Evolutionary conservation across 768 basidiomycete species (phyloP).

Genomic region (Pilatotrama ljubarskyi): DNA sequence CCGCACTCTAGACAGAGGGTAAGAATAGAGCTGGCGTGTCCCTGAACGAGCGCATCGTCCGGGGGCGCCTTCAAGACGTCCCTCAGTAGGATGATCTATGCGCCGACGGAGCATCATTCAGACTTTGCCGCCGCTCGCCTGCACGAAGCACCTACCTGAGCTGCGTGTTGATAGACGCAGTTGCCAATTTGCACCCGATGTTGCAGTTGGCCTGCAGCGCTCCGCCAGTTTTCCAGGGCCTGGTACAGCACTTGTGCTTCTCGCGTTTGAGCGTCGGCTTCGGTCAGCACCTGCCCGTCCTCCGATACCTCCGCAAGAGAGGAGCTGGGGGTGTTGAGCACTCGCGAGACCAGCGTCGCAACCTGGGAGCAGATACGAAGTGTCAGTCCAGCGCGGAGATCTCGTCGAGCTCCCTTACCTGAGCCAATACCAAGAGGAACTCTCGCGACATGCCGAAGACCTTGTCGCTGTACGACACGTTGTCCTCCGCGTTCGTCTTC

Average conservation of each 20-base stretch:
- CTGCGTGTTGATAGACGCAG: slow-evolving; percentile 37
- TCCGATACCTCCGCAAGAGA: slow-evolving; percentile 21
- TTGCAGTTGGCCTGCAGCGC: slow-evolving; percentile 26
- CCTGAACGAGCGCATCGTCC: slow-evolving; percentile 33
- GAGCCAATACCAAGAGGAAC: slow-evolving; percentile 31
- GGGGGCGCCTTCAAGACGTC: slow-evolving; percentile 33
- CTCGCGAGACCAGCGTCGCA: slow-evolving; percentile 26
- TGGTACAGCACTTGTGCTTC: slow-evolving; percentile 29
- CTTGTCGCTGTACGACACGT: slow-evolving; percentile 43
- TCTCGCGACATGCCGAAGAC: slow-evolving; percentile 43
- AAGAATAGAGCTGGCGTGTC: slow-evolving; percentile 30
- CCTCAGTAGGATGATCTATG: slow-evolving; percentile 36
- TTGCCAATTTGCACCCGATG: slow-evolving; percentile 35
- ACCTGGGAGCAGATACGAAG: slow-evolving; percentile 18
- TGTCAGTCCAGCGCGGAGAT: neutral
- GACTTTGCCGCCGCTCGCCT: slow-evolving; percentile 5
- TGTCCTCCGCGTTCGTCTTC: slow-evolving; percentile 33
- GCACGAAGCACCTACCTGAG: slow-evolving; percentile 33
- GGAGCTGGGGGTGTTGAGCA: slow-evolving; percentile 12
- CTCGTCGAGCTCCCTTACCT: slow-evolving; percentile 23
- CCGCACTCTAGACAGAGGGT: slow-evolving; percentile 33
- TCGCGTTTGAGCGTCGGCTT: slow-evolving; percentile 22
- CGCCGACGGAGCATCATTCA: slow-evolving; percentile 15
- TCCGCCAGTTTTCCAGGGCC: slow-evolving; percentile 30
- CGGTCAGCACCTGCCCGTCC: slow-evolving; percentile 14